Evolutionary conservation across 345 rosid species (phyloP), one percentile per base, ranked within the genome.

Genomic region (Euphorbia lathyris): DNA sequence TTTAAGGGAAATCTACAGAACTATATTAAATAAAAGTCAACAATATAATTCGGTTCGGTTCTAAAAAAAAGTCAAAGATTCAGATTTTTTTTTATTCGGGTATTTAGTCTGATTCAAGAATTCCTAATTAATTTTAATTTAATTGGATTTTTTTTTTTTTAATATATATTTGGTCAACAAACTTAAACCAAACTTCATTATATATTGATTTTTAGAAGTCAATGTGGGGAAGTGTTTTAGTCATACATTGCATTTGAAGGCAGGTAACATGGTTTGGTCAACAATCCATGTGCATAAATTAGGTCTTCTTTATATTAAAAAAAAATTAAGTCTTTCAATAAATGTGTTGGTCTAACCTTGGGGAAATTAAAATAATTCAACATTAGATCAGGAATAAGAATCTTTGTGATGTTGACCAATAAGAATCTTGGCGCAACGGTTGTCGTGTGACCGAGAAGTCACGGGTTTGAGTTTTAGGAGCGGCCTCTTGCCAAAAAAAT

Each of bases 181-280:
- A 72, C 71, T 57, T 52, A 66, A 73, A 19, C 81, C 76, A 50
- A 76, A 73, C 67, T 40, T 69, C 72, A 48, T 77, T 75, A 30
- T 65, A 65, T 52, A 65, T 52, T 74, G 74, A 56, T 73, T 59
- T 62, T 42, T 69, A 3, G 59, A 81, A 84, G 90, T 87, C 89
- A 82, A 83, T 72, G 72, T 58, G 78, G 73, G 77, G 65, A 65
- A 71, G 73, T 80, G 47, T 75, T 72, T 57, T 77, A 75, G 84
- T 75, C 75, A 74, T 84, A 82, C 79, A 74, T 75, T 2, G 85
- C 83, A 82, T 84, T 82, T 70, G 71, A 78, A 77, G 79, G 86
- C 82, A 80, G 79, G 92, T 88, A 85, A 84, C 89, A 85, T 88
- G 88, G 75, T 82, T 58, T 79, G 71, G 90, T 84, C 89, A 85